These are phyloP conservation scores for Candida parachauliodes DNA, from an alignment of 805 yeast species.

Conservation along the genomic window DNA sequence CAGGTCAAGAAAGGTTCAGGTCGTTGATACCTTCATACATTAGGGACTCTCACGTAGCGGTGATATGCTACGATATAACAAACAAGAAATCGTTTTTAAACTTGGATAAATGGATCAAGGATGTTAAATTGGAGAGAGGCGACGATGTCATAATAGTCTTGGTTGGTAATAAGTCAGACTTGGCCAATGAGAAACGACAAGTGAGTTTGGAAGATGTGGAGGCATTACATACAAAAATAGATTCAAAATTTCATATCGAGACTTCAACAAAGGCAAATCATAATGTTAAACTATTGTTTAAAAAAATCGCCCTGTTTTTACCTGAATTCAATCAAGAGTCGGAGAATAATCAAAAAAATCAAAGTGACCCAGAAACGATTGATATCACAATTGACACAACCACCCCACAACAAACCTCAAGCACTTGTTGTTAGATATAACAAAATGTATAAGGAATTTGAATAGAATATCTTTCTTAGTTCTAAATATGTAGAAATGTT, in stretches of 20 bases:
- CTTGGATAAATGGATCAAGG: constrained; percentile 89
- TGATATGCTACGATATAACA: constrained; percentile 91
- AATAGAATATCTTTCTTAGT: too few species aligned
- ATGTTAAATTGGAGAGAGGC: constrained; percentile 91
- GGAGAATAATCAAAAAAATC: constrained; percentile 11
- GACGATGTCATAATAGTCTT: constrained; percentile 82
- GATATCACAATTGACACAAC: constrained; percentile 34
- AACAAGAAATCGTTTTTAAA: constrained; percentile 79
- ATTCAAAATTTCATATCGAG: constrained; percentile 80
- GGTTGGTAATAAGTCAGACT: constrained; percentile 90
- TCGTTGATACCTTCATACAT: constrained; percentile 93
- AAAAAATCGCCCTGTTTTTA: constrained; percentile 83
- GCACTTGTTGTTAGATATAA: constrained; percentile 22
- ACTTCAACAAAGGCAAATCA: constrained; percentile 94
- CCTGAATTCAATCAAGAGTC: constrained; percentile 62
- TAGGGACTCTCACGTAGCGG: constrained; percentile 96
- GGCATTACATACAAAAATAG: constrained; percentile 62
- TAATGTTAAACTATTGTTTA: constrained; percentile 85
- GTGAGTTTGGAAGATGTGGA: constrained; percentile 85
- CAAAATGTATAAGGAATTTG: too few species aligned
- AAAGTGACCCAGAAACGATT: constrained; percentile 31
- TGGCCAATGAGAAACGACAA: constrained; percentile 68
- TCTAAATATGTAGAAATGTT: too few species aligned
- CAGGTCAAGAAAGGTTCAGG: constrained; percentile 95
- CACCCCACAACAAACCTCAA: constrained; percentile 9